These are phyloP conservation scores for Acanthamoeba triangularis DNA, from an alignment of 208 protist species.

Conservation along the genomic window DNA sequence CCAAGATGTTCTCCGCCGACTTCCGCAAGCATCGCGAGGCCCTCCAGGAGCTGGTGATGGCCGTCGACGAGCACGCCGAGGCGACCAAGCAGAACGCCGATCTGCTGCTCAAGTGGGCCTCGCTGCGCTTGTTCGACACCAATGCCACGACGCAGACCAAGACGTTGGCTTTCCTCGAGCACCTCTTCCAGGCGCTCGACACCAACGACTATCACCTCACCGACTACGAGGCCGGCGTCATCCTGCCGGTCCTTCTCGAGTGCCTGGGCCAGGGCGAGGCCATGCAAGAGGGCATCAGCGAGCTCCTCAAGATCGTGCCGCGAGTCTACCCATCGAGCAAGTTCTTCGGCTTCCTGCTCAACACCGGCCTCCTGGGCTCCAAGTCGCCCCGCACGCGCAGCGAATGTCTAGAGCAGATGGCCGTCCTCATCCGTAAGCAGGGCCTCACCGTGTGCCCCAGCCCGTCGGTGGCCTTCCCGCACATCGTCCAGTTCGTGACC, in stretches of 20 bases:
- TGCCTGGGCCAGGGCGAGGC: conserved; percentile 44
- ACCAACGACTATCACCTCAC: conserved; percentile 50
- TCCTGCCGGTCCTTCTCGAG: conserved; percentile 78
- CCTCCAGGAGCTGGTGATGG: not conserved
- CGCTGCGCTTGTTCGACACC: conserved; percentile 83
- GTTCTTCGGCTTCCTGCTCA: conserved; percentile 72
- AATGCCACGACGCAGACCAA: conserved; percentile 80
- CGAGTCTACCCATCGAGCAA: conserved; percentile 79
- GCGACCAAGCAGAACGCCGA: conserved; percentile 67
- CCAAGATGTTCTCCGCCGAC: conserved; percentile 67
- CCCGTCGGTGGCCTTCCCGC: conserved; percentile 68
- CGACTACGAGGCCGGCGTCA: conserved; percentile 81
- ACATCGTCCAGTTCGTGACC: conserved; percentile 57
- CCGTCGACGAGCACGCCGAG: not conserved
- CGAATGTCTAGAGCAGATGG: conserved; percentile 79
- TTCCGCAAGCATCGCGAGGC: conserved; percentile 77
- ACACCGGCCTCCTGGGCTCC: conserved; percentile 32
- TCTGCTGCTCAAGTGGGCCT: conserved; percentile 81
- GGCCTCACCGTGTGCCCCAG: conserved; percentile 79
- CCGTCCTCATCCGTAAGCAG: conserved; percentile 61
- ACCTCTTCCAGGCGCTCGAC: conserved; percentile 63
- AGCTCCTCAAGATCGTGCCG: conserved; percentile 38
- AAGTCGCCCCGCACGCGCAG: conserved; percentile 78
- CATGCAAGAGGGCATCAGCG: not conserved
- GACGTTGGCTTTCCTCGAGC: conserved; percentile 60